Evolutionary conservation across 805 yeast species (phyloP), one percentile per base, ranked within the genome.

Genomic region (Tetrapisispora pingtungensis): DNA sequence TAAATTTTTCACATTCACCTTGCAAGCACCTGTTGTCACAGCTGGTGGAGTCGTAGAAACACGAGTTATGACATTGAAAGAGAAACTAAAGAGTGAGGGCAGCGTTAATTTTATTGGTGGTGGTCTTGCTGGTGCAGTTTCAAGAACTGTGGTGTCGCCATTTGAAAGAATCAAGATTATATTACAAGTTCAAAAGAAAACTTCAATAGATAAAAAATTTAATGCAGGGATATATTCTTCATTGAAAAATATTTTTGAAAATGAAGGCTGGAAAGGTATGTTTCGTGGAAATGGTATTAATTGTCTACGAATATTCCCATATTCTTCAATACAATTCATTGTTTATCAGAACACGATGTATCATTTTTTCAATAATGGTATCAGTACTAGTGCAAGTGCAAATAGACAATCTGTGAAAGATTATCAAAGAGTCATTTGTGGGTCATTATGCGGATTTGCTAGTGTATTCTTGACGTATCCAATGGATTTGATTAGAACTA

Each of bases 141-240:
- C 95, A 1, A 71, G 97, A 44, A 90, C 97, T 0, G 86, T 84
- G 1, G 96, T 89, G 6, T 85, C 96, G 12, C 98, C 98, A 1
- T 80, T 90, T 64, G 98, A 90, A 62, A 71, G 98, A 53, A 94
- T 93, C 53, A 90, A 90, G 65, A 93, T 93, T 49, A 65, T 90
- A 22, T 77, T 88, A 54, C 98, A 90, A 65, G 79, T 93, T 31
- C 97, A 90, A 64, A 93, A 50, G 34, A 47, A 58, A 48, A 49
- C 65, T 44, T 46, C 59, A 46, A 47, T 58, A 49, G 48, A 65
- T 46, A 44, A 61, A 46, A 49, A 69, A 44, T 74, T 78, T 56
- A 73, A 76, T 41, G 66, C 70, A n/a, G 96, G 97, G 1, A 75
- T 88, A 58, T 70, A 80, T 46, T 72, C 80, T 6, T 86, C 96